phyloP scores from a whole-genome alignment of 306 rosid genomes.

The Benincasa hispida region DNA sequence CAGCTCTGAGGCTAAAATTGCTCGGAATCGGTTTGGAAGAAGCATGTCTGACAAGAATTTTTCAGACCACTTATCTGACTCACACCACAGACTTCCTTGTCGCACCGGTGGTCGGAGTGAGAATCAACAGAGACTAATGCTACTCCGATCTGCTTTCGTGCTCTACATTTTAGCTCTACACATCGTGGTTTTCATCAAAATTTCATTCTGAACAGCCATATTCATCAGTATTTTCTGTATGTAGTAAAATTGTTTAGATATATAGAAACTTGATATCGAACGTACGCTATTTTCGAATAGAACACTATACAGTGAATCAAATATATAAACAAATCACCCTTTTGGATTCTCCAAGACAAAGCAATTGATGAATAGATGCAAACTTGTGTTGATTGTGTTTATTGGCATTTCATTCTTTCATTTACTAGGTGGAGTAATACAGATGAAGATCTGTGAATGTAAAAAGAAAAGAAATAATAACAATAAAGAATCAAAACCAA shows the following conservation, averaged over 20 bases:
- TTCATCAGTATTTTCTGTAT: background rate
- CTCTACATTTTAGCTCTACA: conserved; percentile 72
- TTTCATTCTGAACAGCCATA: conserved; percentile 39
- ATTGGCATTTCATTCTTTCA: background rate
- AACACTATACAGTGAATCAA: background rate
- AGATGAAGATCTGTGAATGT: background rate
- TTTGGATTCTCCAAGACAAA: background rate
- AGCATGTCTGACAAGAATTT: conserved; percentile 37
- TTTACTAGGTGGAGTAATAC: background rate
- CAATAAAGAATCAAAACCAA: background rate
- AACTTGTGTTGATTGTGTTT: background rate
- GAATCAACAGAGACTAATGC: conserved; percentile 73
- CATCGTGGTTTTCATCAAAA: conserved; percentile 66
- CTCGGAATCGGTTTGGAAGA: conserved; percentile 57
- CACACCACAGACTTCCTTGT: conserved; percentile 49
- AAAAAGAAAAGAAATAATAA: background rate
- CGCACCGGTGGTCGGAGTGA: conserved; percentile 51
- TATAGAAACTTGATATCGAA: background rate
- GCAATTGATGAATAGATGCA: background rate
- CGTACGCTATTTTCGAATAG: background rate
- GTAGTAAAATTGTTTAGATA: background rate
- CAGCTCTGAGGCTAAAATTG: conserved; percentile 31
- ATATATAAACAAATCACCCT: background rate
- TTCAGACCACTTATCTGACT: conserved; percentile 43
- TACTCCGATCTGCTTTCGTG: conserved; percentile 78